Base-by-base conservation (phyloP, 495 filamentous ascomycete genomes). In the Friedmanniomyces endolithicus region DNA sequence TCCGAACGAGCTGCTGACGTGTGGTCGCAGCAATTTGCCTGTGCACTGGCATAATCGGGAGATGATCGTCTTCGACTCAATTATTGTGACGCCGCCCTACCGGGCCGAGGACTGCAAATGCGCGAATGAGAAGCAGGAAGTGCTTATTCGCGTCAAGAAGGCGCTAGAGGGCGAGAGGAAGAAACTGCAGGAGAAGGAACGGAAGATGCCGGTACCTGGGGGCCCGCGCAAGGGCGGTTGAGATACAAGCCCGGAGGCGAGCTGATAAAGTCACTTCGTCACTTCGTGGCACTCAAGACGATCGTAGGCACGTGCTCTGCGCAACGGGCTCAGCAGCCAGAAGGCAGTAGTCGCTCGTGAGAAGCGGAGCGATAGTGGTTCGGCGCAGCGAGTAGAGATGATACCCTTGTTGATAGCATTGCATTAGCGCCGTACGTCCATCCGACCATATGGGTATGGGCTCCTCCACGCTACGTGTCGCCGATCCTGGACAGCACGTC, bases 1-100 rank as follows among this genome's bases (percentile, higher is more conserved):
- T 11, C 53, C 25, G 14, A 4, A 12, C 24, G 1, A 29, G 23
- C 33, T 39, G 23, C 48, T 58, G 50, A 58, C 45, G 9, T 22
- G 43, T 33, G 25, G 1, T 25, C 11, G n/a, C 24, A 53, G 60
- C 39, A 72, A 69, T 23, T 59, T 84, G 72, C 78, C 79, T 11
- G 73, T 79, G 43, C 72, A 76, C 43, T 87, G 83, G 83, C 70
- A 80, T 57, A 79, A 74, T 8, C 71, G 70, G 45, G 71, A 70
- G 34, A 86, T 87, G 53, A 69, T 87, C 17, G 81, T 86, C 23
- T 75, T 76, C 44, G 81, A 84, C 61, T 71, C 74, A n/a, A 81
- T 86, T 29, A 64, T 78, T 25, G 80, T 87, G 55, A 66, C 74
- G 12, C 65, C 74, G 6, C 83, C 82, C 2, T 86, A 85, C 63